These are phyloP conservation scores for Talaromyces sp. DNA, from an alignment of 2,329 filamentous ascomycete genomes.

Conservation along the genomic window DNA sequence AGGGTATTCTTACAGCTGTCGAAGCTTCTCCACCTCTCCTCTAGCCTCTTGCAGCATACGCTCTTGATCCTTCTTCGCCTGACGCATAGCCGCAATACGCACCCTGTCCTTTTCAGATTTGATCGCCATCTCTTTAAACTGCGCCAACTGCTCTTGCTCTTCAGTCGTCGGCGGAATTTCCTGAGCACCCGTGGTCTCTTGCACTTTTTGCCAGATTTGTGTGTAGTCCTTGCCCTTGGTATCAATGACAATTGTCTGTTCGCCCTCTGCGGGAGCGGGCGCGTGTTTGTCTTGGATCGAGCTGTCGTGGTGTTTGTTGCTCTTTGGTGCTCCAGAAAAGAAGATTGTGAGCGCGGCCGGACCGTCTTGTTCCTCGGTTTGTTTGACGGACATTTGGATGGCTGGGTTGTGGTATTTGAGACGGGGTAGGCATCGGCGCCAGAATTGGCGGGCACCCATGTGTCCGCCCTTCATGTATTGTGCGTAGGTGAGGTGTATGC, in stretches of 20 bases:
- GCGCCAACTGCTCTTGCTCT: slow-evolving; percentile 32
- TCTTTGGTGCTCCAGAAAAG: slow-evolving; percentile 30
- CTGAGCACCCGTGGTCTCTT: slow-evolving; percentile 36
- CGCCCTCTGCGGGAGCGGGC: slow-evolving; percentile 24
- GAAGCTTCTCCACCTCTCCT: slow-evolving; percentile 39
- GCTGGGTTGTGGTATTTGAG: slow-evolving; percentile 93
- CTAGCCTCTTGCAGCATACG: slow-evolving; percentile 40
- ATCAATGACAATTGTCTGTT: slow-evolving; percentile 33
- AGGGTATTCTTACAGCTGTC: slow-evolving; percentile 22
- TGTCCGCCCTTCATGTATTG: slow-evolving; percentile 36
- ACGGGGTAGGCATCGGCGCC: slow-evolving; percentile 72
- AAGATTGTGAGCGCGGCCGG: slow-evolving; percentile 38
- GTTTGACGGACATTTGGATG: slow-evolving; percentile 75
- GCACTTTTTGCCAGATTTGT: slow-evolving; percentile 40
- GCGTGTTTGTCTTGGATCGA: slow-evolving; percentile 28
- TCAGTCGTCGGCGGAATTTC: slow-evolving; percentile 27
- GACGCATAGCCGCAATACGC: slow-evolving; percentile 33
- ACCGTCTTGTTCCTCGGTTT: slow-evolving; percentile 50
- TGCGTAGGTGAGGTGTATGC: slow-evolving; percentile 41
- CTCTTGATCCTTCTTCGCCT: slow-evolving; percentile 42
- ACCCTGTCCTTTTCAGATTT: slow-evolving; percentile 35
- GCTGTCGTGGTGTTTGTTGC: slow-evolving; percentile 19
- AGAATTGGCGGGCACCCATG: slow-evolving; percentile 69
- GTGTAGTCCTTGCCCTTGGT: slow-evolving; percentile 33
- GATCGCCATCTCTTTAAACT: slow-evolving; percentile 29